Evolutionary conservation across 148 eudicot species (phyloP), one percentile per base, ranked within the genome.

Genomic region (Cornus florida): DNA sequence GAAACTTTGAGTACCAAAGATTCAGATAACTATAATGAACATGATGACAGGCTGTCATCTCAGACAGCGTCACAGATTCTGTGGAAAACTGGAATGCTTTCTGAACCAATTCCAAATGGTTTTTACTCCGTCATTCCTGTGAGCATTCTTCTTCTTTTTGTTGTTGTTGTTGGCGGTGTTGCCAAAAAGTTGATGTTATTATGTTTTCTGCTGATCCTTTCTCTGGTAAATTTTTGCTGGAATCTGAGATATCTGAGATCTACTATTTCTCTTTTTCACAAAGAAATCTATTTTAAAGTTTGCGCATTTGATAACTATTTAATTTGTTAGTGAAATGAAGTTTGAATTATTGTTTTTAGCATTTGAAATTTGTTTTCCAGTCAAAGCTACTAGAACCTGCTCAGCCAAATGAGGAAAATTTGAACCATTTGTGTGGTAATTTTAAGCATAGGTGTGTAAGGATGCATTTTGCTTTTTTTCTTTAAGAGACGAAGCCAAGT

Each of bases 41-140:
- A 86, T 76, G 90, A 86, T 76, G 90, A 86, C 79, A 82, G 76
- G 57, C 84, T 75, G 67, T 82, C 84, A 72, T 79, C 86, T 76
- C 86, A 90, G 76, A 86, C 87, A 32, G 95, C 92, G n/a, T 96
- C 95, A 65, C 91, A 90, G 82, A 89, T 90, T 83, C 91, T 96
- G 38, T 94, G 98, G 99, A 89, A 85, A 79, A 93, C 95, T 74
- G 97, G 97, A 82, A 84, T 85, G 79, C 97, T 96, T 76, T 91
- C 95, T 72, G 94, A 91, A 82, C 91, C 93, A 39, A 92, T 96
- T 72, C 93, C 98, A 64, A 84, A 96, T 91, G 99, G 99, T 62
- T 96, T 96, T 90, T 96, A 92, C 86, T 96, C 93, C 48, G 83
- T 92, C 84, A 85, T 87, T 75, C 97, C 92, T 77, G 98, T 96